Base-by-base conservation (phyloP, 495 filamentous ascomycete species). In the Podospora comata region DNA sequence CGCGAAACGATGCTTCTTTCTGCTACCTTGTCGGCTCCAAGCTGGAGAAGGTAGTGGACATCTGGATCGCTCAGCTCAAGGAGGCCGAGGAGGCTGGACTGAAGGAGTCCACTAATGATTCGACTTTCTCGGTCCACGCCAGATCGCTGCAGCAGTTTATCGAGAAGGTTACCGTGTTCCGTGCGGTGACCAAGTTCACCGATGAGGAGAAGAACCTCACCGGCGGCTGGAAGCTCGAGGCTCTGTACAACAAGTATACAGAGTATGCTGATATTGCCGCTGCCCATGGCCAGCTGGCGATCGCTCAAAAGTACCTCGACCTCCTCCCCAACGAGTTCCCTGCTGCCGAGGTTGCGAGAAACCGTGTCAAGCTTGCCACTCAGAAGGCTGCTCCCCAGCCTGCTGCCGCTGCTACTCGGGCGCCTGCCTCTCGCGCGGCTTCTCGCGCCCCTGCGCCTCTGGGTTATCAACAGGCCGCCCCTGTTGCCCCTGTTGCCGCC, bases 101-200 rank as follows among this genome's bases (percentile, higher is more conserved):
- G 70, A 84, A 92, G 67, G 83, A 89, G 58, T 82, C 85, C 13
- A 79, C 83, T 62, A 86, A 88, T 65, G 91, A 91, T 70, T 92
- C 91, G 20, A 89, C 85, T 66, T 99, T 97, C 81, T 96, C 94
- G 5, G 86, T 98, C 61, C 96, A 98, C 71, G 95, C 94, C 62
- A 87, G 88, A 66, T 89, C 91, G 57, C 80, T 99, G 65, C 96
- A 98, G 73, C 87, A 90, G 62, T 91, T 99, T 77, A 95, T 99
- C 68, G 95, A 99, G 81, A 99, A 98, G 82, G 95, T 99, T 62
- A 96, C 93, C 2, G 88, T 99, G 55, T 98, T 99, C 87, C 91
- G 95, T 62, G 86, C 96, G 73, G 94, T 95, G 57, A 93, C 92
- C 64, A 94, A 94, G 71, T 99, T 96, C 80, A 77, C 90, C 69